phyloP scores from a whole-genome alignment of 345 rosid species.

The Hevea brasiliensis region DNA sequence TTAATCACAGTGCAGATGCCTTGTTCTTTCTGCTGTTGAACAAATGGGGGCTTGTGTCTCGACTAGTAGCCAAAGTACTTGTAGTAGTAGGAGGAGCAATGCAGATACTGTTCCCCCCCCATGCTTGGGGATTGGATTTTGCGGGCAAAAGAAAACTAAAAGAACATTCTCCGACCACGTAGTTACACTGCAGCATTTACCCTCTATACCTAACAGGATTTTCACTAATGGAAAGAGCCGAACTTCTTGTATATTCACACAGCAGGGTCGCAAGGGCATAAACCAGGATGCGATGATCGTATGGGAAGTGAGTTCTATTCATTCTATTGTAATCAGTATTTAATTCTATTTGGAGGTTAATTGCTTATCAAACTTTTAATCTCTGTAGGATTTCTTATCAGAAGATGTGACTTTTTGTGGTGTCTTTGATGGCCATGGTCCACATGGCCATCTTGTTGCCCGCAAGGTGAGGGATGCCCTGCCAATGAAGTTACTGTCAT shows the following conservation, averaged over 20 bases:
- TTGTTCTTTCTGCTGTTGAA: conserved; percentile 40
- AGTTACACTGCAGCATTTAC: conserved; percentile 58
- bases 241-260: conserved; percentile 88
- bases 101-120: conserved; percentile 58
- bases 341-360: conserved; percentile 13
- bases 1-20: conserved; percentile 19
- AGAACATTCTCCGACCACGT: conserved; percentile 68
- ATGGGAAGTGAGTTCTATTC: conserved; percentile 81
- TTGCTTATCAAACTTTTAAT: conserved; percentile 20
- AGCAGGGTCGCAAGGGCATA: conserved; percentile 95
- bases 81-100: conserved; percentile 78
- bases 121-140: conserved; percentile 59
- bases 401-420: conserved; percentile 93
- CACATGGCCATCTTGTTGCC: conserved; percentile 97
- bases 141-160: conserved; percentile 68
- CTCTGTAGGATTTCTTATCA: conserved; percentile 78
- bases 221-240: conserved; percentile 79
- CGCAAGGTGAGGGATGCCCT: conserved; percentile 91
- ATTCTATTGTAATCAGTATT: conserved; percentile 22
- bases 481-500: conserved; percentile 73
- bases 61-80: conserved; percentile 73
- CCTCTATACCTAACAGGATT: conserved; percentile 72
- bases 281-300: conserved; percentile 98
- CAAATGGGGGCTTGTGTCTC: conserved; percentile 95
- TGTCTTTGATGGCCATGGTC: conserved; percentile 99